A percentile compares a stretch with the other conserved stretches of the same genome.
These are phyloP conservation scores for Voacanga thouarsii DNA, from an alignment of 257 asterid species.

Conservation along the genomic window DNA sequence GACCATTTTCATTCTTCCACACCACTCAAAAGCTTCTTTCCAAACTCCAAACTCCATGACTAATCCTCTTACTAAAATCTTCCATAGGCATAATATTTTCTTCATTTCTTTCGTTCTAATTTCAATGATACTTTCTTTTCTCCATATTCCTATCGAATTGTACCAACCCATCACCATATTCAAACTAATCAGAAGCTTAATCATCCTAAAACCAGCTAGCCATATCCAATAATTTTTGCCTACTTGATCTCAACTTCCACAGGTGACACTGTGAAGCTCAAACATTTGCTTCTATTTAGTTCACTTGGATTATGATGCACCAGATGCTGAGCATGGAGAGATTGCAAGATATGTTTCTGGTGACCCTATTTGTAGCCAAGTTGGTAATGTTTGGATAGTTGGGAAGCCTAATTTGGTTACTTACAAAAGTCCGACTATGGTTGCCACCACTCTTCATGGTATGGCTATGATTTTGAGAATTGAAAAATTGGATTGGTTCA, in stretches of 20 bases:
- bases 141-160: conserved; percentile 48
- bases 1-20: too few relatives aligned
- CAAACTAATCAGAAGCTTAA: conserved; percentile 37
- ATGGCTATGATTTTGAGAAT: conserved; percentile 59
- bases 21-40: neutral
- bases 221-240: conserved; percentile 67
- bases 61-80: neutral
- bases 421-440: conserved; percentile 93
- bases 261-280: conserved; percentile 71
- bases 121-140: conserved; percentile 42
- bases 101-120: conserved; percentile 47
- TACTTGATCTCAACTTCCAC: conserved; percentile 81
- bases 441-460: conserved; percentile 78
- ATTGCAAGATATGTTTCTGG: conserved; percentile 57
- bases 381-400: conserved; percentile 78
- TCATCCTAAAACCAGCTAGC: conserved; percentile 35
- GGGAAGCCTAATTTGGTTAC: conserved; percentile 66
- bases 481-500: conserved; percentile 89
- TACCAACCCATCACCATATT: conserved; percentile 47
- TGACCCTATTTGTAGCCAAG: conserved; percentile 46
- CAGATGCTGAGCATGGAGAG: conserved; percentile 53
- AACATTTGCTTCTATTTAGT: conserved; percentile 62
- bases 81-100: conserved; percentile 51
- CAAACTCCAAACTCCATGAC: neutral
- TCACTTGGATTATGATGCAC: conserved; percentile 75